Conservation (phyloP, 495 filamentous ascomycete genomes). For the Trichocladium antarcticum region DNA sequence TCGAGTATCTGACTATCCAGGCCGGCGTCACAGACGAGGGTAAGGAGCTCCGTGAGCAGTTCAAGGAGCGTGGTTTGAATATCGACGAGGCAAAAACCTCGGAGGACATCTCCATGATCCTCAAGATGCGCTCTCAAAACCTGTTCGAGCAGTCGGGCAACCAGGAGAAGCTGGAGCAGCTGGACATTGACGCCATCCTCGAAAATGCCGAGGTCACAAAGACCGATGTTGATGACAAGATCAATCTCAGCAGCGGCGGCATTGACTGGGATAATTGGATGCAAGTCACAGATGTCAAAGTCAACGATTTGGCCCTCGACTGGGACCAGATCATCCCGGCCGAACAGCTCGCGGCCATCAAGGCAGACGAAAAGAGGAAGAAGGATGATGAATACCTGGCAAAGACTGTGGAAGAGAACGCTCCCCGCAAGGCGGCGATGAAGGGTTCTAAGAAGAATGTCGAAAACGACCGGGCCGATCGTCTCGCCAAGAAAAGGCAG, state of each 20-base stretch:
- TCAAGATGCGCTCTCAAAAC: slow-evolving; percentile 85
- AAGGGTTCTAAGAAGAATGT: slow-evolving; percentile 48
- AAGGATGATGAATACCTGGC: slow-evolving; percentile 73
- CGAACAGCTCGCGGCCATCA: slow-evolving; percentile 77
- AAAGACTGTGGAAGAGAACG: slow-evolving; percentile 71
- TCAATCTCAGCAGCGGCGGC: slow-evolving; percentile 54
- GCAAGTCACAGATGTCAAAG: slow-evolving; percentile 87
- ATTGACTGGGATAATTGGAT: slow-evolving; percentile 94
- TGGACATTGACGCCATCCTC: slow-evolving; percentile 96
- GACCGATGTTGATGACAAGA: slow-evolving; percentile 65
- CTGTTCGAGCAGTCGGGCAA: slow-evolving; percentile 97
- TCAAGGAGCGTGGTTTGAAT: slow-evolving; percentile 43
- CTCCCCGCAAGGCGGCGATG: slow-evolving; percentile 62
- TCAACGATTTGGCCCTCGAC: slow-evolving; percentile 64
- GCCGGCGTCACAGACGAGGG: slow-evolving; percentile 90
- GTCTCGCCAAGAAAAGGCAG: slow-evolving; percentile 85
- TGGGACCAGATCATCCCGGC: slow-evolving; percentile 99
- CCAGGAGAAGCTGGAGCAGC: slow-evolving; percentile 88
- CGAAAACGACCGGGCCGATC: slow-evolving; percentile 65
- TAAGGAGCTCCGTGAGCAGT: slow-evolving; percentile 54
- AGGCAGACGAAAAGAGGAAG: slow-evolving; percentile 74
- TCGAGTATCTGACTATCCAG: slow-evolving; percentile 98
- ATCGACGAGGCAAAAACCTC: slow-evolving; percentile 68
- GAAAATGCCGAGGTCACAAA: slow-evolving; percentile 92
- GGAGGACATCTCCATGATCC: slow-evolving; percentile 83